Conservation (phyloP, 345 rosid species). For the Litchi chinensis region DNA sequence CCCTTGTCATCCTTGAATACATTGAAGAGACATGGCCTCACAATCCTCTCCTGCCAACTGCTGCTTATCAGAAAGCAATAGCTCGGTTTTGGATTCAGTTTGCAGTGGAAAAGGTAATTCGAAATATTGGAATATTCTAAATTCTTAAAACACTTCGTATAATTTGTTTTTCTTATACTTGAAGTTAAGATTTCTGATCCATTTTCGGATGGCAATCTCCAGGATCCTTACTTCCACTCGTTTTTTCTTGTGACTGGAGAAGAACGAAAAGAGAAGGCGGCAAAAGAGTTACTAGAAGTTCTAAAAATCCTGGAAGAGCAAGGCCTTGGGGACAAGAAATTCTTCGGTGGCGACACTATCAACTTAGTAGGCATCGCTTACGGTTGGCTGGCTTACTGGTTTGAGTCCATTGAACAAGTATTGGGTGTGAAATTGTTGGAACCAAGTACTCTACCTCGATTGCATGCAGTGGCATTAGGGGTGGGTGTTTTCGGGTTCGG, state of each 20-base stretch:
- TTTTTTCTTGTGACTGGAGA: slow-evolving; percentile 5
- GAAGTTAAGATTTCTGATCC: too few species aligned
- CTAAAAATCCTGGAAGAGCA: slow-evolving; percentile 26
- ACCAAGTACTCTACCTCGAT: slow-evolving; percentile 20
- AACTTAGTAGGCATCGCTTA: slow-evolving; percentile 21
- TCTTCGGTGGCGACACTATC: slow-evolving; percentile 23
- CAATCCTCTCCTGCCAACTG: slow-evolving; percentile 18
- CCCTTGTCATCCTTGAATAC: slow-evolving; percentile 21
- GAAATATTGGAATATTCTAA: too few species aligned
- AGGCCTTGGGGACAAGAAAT: slow-evolving; percentile 27
- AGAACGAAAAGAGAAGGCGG: slow-evolving; percentile 23
- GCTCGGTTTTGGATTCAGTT: slow-evolving; percentile 22
- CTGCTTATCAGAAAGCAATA: slow-evolving; percentile 19
- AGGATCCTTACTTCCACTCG: neutral
- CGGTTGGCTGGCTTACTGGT: slow-evolving; percentile 19
- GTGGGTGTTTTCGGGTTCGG: too few species aligned
- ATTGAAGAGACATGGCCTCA: slow-evolving; percentile 20
- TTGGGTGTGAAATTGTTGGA: slow-evolving; percentile 21
- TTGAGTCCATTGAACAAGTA: slow-evolving; percentile 14
- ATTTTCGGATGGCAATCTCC: neutral
- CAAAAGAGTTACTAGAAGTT: neutral
- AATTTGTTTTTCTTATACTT: neutral
- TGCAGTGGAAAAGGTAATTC: slow-evolving; percentile 11
- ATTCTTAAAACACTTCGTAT: too few species aligned
- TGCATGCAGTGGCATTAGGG: too few species aligned